phyloP scores from a whole-genome alignment of 768 basidiomycete genomes.

The Pulveroboletus frians region DNA sequence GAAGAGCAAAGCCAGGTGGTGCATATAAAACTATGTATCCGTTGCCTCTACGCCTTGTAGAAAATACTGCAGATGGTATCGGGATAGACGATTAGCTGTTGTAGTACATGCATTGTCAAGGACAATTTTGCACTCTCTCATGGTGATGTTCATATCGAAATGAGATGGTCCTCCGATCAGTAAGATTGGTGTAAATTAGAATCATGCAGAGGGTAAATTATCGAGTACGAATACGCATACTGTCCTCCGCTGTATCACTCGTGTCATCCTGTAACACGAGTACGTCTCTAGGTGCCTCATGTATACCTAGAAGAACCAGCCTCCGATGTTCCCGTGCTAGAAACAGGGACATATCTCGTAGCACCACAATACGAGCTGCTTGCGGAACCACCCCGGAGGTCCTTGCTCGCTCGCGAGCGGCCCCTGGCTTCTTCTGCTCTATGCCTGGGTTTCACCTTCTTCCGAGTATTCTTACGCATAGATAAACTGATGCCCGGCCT shows the following conservation, averaged over 20 bases:
- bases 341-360: conserved; percentile 1
- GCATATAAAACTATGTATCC: neutral
- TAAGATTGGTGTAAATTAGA: neutral
- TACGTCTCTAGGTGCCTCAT: neutral
- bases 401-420: conserved; percentile 36
- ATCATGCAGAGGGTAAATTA: conserved; percentile 8
- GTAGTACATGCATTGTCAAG: conserved; percentile 1
- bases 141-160: neutral
- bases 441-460: conserved; percentile 9
- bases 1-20: conserved; percentile 14
- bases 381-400: conserved; percentile 33
- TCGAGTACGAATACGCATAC: conserved; percentile 13
- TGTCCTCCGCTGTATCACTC: neutral
- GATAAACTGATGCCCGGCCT: conserved; percentile 29
- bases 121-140: neutral
- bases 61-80: neutral
- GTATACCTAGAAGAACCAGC: conserved; percentile 3
- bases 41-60: neutral
- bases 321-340: conserved; percentile 3
- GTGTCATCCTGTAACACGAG: neutral
- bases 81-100: neutral
- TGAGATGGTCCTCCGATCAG: neutral
- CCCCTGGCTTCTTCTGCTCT: conserved; percentile 16
- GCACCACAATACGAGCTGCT: conserved; percentile 20
- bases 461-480: conserved; percentile 10